Percentiles rank a stretch among this genome's conserved stretches.
phyloP scores from a whole-genome alignment of 1,284 basidiomycete genomes.

The Somion occarium region DNA sequence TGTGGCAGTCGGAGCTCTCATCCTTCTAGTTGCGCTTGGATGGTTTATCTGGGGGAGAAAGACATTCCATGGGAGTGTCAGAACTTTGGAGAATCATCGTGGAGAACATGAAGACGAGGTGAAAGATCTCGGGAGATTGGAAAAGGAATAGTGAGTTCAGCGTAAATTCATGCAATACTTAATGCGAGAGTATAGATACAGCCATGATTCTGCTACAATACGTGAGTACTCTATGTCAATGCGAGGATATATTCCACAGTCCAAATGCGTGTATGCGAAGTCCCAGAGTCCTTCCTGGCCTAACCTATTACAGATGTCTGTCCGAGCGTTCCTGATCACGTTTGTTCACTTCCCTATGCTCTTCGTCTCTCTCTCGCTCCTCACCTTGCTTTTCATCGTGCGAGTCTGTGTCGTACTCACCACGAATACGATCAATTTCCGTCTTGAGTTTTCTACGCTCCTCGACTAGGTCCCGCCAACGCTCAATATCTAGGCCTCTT shows the following conservation, averaged over 20 bases:
- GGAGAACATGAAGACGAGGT: neutral
- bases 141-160: too few relatives aligned
- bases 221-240: too few relatives aligned
- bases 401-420: constrained; percentile 52
- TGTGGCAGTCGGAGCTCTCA: constrained; percentile 44
- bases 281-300: too few relatives aligned
- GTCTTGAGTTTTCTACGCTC: constrained; percentile 46
- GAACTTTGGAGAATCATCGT: neutral
- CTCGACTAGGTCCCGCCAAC: constrained; percentile 50
- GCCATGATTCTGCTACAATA: too few relatives aligned
- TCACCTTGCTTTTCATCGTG: constrained; percentile 29
- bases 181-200: too few relatives aligned
- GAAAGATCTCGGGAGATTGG: too few relatives aligned
- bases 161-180: too few relatives aligned
- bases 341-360: neutral
- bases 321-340: too few relatives aligned
- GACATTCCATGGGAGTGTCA: neutral
- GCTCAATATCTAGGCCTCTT: constrained; percentile 59
- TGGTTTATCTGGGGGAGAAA: constrained; percentile 37
- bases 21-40: constrained; percentile 35
- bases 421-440: constrained; percentile 55
- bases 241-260: too few relatives aligned
- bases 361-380: constrained; percentile 14
- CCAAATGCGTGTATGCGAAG: too few relatives aligned
- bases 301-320: too few relatives aligned